These are phyloP conservation scores for Fermentozyma sake DNA, from an alignment of 1,139 yeast species.

Conservation along the genomic window DNA sequence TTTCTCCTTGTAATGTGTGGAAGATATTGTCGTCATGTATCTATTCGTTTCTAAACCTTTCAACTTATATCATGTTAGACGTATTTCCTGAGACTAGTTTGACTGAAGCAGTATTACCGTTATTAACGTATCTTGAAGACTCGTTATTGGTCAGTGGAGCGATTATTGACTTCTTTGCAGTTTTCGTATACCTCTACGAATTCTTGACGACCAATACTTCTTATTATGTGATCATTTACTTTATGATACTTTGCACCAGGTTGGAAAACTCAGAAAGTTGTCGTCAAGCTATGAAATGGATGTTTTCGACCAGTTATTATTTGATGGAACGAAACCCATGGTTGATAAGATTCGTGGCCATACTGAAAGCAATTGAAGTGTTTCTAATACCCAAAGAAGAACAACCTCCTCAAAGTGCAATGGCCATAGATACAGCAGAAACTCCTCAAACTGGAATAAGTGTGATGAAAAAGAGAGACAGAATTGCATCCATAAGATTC, in stretches of 20 bases:
- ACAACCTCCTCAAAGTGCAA: background rate
- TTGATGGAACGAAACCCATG: too few relatives aligned
- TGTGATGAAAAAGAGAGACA: slow-evolving; percentile 9
- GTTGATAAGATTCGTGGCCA: too few relatives aligned
- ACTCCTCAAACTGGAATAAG: too few relatives aligned
- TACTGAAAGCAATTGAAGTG: slow-evolving; percentile 1
- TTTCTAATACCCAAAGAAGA: background rate
- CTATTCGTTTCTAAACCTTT: slow-evolving; percentile 43
- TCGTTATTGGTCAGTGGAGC: slow-evolving; percentile 36
- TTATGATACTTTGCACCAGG: slow-evolving; percentile 34
- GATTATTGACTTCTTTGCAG: slow-evolving; percentile 31
- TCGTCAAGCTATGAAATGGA: slow-evolving; percentile 24
- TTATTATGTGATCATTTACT: slow-evolving; percentile 30
- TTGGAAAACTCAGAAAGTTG: slow-evolving; percentile 41
- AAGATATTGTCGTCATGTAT: slow-evolving; percentile 44
- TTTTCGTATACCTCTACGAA: slow-evolving; percentile 28
- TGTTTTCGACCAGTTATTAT: slow-evolving; percentile 17
- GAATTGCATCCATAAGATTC: slow-evolving; percentile 26
- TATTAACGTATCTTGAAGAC: slow-evolving; percentile 30
- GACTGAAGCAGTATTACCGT: slow-evolving; percentile 28
- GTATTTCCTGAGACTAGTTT: slow-evolving; percentile 28
- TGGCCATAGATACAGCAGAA: background rate
- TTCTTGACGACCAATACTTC: slow-evolving; percentile 14
- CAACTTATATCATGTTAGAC: slow-evolving; percentile 31
- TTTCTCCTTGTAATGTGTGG: slow-evolving; percentile 17